phyloP scores from a whole-genome alignment of 352 stramenopile genomes.

The Pythium phragmiticola region DNA sequence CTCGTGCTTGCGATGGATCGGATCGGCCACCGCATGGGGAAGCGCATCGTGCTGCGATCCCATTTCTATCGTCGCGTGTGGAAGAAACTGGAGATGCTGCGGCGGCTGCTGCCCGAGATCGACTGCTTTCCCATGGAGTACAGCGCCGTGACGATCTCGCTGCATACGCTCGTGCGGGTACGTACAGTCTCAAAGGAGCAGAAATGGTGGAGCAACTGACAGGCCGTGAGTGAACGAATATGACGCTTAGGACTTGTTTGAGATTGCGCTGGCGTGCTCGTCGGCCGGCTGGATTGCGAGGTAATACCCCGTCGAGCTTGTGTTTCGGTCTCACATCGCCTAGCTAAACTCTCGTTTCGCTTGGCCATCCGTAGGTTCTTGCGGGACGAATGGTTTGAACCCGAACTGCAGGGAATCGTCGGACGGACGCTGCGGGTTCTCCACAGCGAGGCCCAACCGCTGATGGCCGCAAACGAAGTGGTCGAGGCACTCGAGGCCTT shows the following conservation, averaged over 20 bases:
- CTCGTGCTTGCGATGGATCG: constrained; percentile 40
- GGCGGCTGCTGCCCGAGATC: constrained; percentile 45
- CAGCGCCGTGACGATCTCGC: constrained; percentile 18
- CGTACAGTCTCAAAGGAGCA: not conserved
- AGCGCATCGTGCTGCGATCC: constrained; percentile 18
- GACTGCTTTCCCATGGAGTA: constrained; percentile 42
- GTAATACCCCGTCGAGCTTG: not conserved
- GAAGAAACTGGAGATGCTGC: constrained; percentile 27
- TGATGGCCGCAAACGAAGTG: constrained; percentile 27
- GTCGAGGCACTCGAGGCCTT: constrained; percentile 10
- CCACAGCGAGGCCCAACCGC: constrained; percentile 14
- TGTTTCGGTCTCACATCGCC: too few species aligned
- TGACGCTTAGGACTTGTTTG: constrained; percentile 31
- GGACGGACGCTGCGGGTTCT: constrained; percentile 19
- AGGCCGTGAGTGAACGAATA: not conserved
- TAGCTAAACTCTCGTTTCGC: too few species aligned
- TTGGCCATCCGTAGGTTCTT: constrained; percentile 13
- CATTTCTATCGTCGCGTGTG: constrained; percentile 27
- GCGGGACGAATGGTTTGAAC: constrained; percentile 28
- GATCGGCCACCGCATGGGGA: constrained; percentile 19
- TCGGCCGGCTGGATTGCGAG: constrained; percentile 37
- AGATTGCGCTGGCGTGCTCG: constrained; percentile 29
- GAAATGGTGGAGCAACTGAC: not conserved
- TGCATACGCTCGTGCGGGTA: constrained; percentile 30
- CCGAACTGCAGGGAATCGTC: constrained; percentile 19